phyloP scores from a whole-genome alignment of 805 yeast species.

The Schwanniomyces occidentalis region DNA sequence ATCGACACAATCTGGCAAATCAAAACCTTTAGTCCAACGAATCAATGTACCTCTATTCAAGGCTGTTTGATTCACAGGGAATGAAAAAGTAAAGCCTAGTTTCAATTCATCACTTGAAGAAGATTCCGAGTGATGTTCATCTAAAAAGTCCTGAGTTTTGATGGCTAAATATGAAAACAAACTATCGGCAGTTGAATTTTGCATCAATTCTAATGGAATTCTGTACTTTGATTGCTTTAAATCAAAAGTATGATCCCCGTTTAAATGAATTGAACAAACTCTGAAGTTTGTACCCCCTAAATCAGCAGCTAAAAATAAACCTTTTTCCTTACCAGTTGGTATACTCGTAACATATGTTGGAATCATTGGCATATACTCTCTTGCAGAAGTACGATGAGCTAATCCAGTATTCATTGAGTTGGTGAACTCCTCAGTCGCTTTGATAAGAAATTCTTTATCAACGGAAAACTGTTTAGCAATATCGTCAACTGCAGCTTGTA shows the following conservation, averaged over 20 bases:
- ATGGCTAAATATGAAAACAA: constrained; percentile 76
- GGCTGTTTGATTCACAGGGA: constrained; percentile 87
- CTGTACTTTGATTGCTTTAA: constrained; percentile 75
- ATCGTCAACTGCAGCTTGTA: constrained; percentile 30
- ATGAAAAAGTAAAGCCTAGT: constrained; percentile 91
- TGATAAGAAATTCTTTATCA: constrained; percentile 40
- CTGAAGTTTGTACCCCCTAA: constrained; percentile 96
- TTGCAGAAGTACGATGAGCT: constrained; percentile 34
- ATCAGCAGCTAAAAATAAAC: constrained; percentile 86
- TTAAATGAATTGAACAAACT: constrained; percentile 81
- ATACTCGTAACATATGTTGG: constrained; percentile 85
- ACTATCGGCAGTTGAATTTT: constrained; percentile 57
- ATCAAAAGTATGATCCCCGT: constrained; percentile 77
- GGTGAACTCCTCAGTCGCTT: constrained; percentile 57
- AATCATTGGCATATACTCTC: constrained; percentile 75
- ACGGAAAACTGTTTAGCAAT: constrained; percentile 44
- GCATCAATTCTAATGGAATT: constrained; percentile 79
- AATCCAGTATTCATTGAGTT: constrained; percentile 64
- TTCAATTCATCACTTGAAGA: constrained; percentile 44
- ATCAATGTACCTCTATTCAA: constrained; percentile 76
- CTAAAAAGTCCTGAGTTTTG: constrained; percentile 64
- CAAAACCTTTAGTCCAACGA: constrained; percentile 97
- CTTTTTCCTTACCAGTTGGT: constrained; percentile 85
- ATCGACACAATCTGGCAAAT: constrained; percentile 81
- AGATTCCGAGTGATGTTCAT: constrained; percentile 59